Base-by-base conservation (phyloP, 2,329 filamentous ascomycete genomes). In the Sclerotinia borealis region DNA sequence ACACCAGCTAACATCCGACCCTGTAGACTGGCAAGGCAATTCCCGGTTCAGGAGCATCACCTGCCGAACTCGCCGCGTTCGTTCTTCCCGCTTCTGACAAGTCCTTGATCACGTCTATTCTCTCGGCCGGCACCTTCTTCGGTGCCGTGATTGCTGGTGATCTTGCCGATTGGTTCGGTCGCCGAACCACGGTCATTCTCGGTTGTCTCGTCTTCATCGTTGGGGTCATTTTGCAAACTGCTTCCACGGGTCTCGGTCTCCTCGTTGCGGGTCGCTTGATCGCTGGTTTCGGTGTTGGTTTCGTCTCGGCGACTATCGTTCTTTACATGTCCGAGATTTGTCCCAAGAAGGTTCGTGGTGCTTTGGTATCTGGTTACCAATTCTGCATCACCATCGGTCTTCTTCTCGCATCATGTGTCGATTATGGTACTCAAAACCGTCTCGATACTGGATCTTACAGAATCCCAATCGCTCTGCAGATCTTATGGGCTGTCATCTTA, bases 351-450 rank as follows among this genome's bases (percentile, higher is more conserved):
- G 87, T 95, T 68, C 85, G 90, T 72, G 90, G 90, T 73, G 87
- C 89, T 62, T 83, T 93, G 58, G 90, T 93, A n/a, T 85, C 88
- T 1, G 89, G 88, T 5, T 93, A 93, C 79, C 90, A 93, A 75
- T 92, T 92, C 81, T 91, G 86, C 76, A 88, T 93, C 75, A 93
- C 90, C 66, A 83, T 93, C 68, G 91, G 91, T 77, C 79, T 95
- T 68, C 79, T 93, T 74, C 77, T 93, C 65, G 90, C 90, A 27
- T 84, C 89, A 1, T 86, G 85, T 70, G 85, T 95, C 71, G 85
- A 88, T 76, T 92, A 95, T 75, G 87, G 76, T 59, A 90, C 87
- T 63, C 77, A 91, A 76, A 72, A 85, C 69, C 81, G 83, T 68
- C 73, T 70, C 19, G 84, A 89, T 75, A 85, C 84, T 9, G 83